Conservation (phyloP, 805 yeast species). For the Komagataella pastoris region DNA sequence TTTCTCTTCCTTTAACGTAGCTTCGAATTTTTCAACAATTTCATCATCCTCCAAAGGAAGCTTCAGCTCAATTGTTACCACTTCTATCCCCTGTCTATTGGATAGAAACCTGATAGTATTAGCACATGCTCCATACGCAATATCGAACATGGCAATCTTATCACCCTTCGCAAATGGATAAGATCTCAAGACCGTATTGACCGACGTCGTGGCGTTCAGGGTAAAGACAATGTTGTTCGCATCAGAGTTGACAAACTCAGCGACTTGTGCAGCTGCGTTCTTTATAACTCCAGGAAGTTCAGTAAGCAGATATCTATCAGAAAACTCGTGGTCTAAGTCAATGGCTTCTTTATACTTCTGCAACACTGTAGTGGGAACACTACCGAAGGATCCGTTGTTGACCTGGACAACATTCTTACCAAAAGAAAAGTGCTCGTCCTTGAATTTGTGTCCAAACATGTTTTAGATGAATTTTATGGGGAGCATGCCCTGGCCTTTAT, state of each 20-base stretch:
- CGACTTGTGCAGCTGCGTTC: constrained; percentile 22
- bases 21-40: constrained; percentile 20
- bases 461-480: constrained; percentile 10
- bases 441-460: constrained; percentile 32
- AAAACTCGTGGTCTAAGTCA: constrained; percentile 20
- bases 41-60: constrained; percentile 32
- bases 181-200: constrained; percentile 42
- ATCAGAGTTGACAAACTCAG: constrained; percentile 33
- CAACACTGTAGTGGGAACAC: constrained; percentile 33
- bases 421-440: constrained; percentile 29
- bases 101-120: constrained; percentile 33
- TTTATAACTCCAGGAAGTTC: constrained; percentile 16
- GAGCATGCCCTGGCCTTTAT: background rate
- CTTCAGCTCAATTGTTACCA: constrained; percentile 22
- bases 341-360: constrained; percentile 19
- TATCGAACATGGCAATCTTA: constrained; percentile 30
- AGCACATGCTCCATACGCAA: constrained; percentile 41
- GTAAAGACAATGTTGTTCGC: constrained; percentile 36
- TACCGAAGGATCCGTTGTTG: constrained; percentile 58
- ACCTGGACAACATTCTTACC: constrained; percentile 28
- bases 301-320: constrained; percentile 30
- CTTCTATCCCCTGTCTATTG: constrained; percentile 18
- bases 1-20: constrained; percentile 12
- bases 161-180: constrained; percentile 38
- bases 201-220: constrained; percentile 47